Base-by-base conservation (phyloP, 176 grass and related monocot genomes). In the Triticum urartu region DNA sequence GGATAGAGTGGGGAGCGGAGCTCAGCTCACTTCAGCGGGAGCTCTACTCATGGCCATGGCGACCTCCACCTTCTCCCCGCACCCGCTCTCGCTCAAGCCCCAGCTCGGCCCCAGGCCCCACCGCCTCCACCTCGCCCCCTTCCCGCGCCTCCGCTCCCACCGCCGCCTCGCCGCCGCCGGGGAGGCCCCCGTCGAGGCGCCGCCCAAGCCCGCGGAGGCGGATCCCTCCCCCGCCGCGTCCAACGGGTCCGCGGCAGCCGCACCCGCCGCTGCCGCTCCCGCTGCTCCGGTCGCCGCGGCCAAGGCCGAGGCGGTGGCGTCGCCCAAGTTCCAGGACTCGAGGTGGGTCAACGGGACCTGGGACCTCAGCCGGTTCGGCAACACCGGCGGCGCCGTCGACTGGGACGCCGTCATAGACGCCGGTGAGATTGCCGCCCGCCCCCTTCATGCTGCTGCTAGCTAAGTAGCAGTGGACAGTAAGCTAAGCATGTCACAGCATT, bases 341-440 rank as follows among this genome's bases (percentile, higher is more conserved):
- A 90, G 93, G 86, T 98, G 95, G 95, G 88, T 95, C 13, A 91
- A 91, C 78, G 93, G 93, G 48, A 95, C 95, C 40, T 98, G 95
- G 95, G 95, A 98, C 83, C 85, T 93, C 77, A 85, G 42, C 30
- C 90, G 87, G 76, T 98, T 98, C 89, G 75, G 76, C 1, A 95
- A 72, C 10, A 91, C 89, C 77, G 90, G 78, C 70, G 95, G 91
- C 68, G 87, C 70, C 61, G 91, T 91, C 75, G 89, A 98, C 74
- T 98, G 95, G 95, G 95, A 93, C 85, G 86, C 91, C 85, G 91
- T 98, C 87, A 95, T 98, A 20, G 89, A 98, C 83, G 95, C 95
- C 8, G 95, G 93, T 98, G 81, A 90, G 91, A 35, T 25, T 70
- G 34, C 34, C 0, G 7, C 3, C 22, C 38, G 40, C 36, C 21